phyloP scores from a whole-genome alignment of 129 eudicot genomes.

The Pittosporum tobira region DNA sequence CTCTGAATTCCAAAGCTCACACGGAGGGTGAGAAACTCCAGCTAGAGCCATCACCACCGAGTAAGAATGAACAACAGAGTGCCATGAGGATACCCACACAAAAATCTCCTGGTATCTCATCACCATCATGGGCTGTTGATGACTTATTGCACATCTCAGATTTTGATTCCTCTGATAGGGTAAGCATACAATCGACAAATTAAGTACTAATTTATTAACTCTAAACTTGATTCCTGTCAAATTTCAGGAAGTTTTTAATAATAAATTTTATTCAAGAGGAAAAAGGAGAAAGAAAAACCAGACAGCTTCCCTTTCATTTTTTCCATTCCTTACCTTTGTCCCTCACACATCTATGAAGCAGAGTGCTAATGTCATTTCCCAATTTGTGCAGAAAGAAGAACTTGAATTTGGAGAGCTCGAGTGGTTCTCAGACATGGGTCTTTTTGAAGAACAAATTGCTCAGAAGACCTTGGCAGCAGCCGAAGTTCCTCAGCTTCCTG shows the following conservation, averaged over 20 bases:
- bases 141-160: conserved; percentile 71
- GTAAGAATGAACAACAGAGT: conserved; percentile 30
- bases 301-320: background rate
- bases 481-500: conserved; percentile 83
- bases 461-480: conserved; percentile 43
- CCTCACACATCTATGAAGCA: background rate
- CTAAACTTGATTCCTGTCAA: background rate
- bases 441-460: conserved; percentile 52
- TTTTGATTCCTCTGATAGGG: conserved; percentile 65
- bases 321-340: background rate
- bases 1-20: conserved; percentile 38
- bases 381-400: conserved; percentile 54
- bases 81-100: conserved; percentile 34
- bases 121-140: conserved; percentile 80
- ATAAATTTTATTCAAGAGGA: too few relatives aligned
- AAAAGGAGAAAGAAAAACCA: background rate
- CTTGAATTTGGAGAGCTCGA: conserved; percentile 69
- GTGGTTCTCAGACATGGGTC: conserved; percentile 60
- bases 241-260: background rate
- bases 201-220: too few relatives aligned
- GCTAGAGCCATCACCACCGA: conserved; percentile 38
- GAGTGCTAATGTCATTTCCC: background rate
- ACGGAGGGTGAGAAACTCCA: conserved; percentile 31
- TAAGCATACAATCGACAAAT: conserved; percentile 10
- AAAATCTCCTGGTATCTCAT: conserved; percentile 30